Base-by-base conservation (phyloP, 2,329 filamentous ascomycete genomes). In the Purpureocillium lavendulum region DNA sequence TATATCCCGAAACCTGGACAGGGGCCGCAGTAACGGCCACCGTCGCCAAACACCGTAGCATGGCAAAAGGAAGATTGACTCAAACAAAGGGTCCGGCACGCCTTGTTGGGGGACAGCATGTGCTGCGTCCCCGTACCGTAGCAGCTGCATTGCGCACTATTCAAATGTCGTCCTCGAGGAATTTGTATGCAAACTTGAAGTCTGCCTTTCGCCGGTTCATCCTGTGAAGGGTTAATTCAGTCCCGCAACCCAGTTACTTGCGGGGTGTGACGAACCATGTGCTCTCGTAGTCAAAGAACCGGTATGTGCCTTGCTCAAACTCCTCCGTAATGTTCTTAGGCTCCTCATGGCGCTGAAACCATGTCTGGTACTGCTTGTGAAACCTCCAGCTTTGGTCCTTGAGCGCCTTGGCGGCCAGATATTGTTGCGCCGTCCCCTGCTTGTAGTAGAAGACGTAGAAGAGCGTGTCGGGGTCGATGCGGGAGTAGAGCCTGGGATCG, bases 381-480 rank as follows among this genome's bases (percentile, higher is more conserved):
- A 98, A 98, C 41, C 92, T 78, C 92, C 92, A 98, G 63, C 89
- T 96, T 64, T 98, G 92, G 49, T 90, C 86, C 67, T 98, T 98
- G 38, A 98, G 69, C n/a, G 92, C 87, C 64, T 94, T 95, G 12
- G 92, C 92, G 2, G 92, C 88, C 43, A 97, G 73, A 57, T 89
- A 96, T 60, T 98, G 92, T 60, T 97, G 89, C 52, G 94, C 89
- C 1, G 88, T 89, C 18, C 88, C 88, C 63, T 98, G 92, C 51
- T 90, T 87, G 70, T 98, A 98, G 71, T 98, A 98, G 66, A 98
- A 98, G 34, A 95, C 85, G 65, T 98, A 98, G 65, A 98, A 98
- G 9, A 98, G 72, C 24, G 90, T 95, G 57, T 98, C 92, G 1
- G 89, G 88, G 55, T 98, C 92, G 44, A 98, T 90, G 42, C 87